Conservation (phyloP, 108 stramenopile species). For the Skeletonema menzelii region DNA sequence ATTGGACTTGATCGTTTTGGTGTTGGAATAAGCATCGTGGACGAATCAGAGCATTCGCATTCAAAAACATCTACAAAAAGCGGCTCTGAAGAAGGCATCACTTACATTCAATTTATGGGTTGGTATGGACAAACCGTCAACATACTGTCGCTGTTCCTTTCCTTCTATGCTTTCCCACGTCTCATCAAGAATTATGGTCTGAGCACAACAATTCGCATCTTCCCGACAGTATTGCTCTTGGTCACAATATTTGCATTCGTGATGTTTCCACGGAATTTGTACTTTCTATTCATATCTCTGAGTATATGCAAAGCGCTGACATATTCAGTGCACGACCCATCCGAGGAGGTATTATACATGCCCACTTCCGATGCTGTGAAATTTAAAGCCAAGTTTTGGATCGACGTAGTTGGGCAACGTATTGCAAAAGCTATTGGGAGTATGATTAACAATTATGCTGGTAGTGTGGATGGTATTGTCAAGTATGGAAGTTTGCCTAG, state of each 20-base stretch:
- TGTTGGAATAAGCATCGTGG: slow-evolving; percentile 29
- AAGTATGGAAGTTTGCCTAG: slow-evolving; percentile 73
- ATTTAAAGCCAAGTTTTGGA: slow-evolving; percentile 88
- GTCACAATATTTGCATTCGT: slow-evolving; percentile 75
- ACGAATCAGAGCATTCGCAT: slow-evolving; percentile 3
- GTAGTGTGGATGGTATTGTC: slow-evolving; percentile 71
- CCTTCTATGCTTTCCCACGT: slow-evolving; percentile 79
- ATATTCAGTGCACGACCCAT: slow-evolving; percentile 91
- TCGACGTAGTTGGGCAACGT: slow-evolving; percentile 88
- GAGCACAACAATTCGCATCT: slow-evolving; percentile 73
- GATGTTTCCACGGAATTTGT: slow-evolving; percentile 71
- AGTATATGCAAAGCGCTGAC: slow-evolving; percentile 91
- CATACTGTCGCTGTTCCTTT: slow-evolving; percentile 75
- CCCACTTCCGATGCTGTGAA: slow-evolving; percentile 88
- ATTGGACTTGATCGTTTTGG: slow-evolving; percentile 77
- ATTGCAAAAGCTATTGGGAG: slow-evolving; percentile 85
- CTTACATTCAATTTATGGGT: slow-evolving; percentile 89
- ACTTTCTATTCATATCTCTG: slow-evolving; percentile 80
- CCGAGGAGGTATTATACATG: slow-evolving; percentile 91
- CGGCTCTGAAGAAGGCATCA: slow-evolving; percentile 28
- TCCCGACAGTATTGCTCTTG: slow-evolving; percentile 79
- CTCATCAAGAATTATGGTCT: slow-evolving; percentile 78
- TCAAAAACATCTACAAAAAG: neutral
- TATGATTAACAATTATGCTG: slow-evolving; percentile 72
- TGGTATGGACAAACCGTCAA: slow-evolving; percentile 92